Conservation (phyloP, 805 yeast species). For the Kodamaea neixiangensis region DNA sequence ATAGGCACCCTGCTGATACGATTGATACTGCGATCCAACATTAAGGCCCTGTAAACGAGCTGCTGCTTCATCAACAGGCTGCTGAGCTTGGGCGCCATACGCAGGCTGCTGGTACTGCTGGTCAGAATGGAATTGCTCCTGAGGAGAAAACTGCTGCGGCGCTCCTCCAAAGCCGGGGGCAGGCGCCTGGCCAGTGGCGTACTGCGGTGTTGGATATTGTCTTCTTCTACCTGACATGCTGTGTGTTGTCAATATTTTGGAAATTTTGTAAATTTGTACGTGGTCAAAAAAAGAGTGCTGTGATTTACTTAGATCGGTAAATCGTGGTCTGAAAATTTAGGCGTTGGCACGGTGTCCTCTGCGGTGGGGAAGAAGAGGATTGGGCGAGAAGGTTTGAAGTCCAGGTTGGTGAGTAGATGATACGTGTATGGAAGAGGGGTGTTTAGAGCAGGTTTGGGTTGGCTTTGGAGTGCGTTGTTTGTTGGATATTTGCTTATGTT, state of each 20-base stretch:
- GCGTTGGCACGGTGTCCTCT: not conserved
- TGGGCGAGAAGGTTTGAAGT: too few species aligned
- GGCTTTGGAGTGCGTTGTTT: too few species aligned
- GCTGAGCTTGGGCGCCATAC: conserved; percentile 13
- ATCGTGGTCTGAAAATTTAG: not conserved
- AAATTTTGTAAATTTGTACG: conserved; percentile 10
- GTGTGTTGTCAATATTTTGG: conserved; percentile 5
- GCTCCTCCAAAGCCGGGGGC: conserved; percentile 20
- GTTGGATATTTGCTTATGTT: too few species aligned
- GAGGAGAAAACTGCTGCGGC: conserved; percentile 12
- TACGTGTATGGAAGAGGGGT: too few species aligned
- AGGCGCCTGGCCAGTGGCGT: conserved; percentile 30
- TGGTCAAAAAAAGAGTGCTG: conserved; percentile 1
- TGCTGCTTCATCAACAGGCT: conserved; percentile 14
- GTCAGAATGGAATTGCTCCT: conserved; percentile 2
- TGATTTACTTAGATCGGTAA: conserved; percentile 3
- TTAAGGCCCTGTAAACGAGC: conserved; percentile 8
- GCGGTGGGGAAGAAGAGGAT: not conserved
- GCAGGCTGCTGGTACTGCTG: conserved; percentile 12
- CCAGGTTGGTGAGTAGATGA: too few species aligned
- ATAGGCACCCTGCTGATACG: conserved; percentile 6
- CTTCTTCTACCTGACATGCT: conserved; percentile 46
- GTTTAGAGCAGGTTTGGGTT: too few species aligned
- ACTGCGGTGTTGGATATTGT: conserved; percentile 50
- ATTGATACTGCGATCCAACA: conserved; percentile 3